Percentiles rank a stretch among this genome's conserved stretches.
Conservation (phyloP, 805 yeast genomes). For the Teunomyces kruisii region DNA sequence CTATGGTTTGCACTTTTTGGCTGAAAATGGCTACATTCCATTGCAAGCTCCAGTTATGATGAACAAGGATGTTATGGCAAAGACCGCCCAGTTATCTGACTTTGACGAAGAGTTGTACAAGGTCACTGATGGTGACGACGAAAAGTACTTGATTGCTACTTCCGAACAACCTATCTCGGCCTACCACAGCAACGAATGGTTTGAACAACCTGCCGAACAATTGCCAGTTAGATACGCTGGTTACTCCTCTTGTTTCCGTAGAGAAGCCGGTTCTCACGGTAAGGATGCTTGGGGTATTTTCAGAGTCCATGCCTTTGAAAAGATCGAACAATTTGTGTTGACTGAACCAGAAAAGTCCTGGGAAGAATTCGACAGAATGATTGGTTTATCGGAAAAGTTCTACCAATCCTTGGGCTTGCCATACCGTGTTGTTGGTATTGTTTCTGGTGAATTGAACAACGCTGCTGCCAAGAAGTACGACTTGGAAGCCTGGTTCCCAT, state of each 20-base stretch:
- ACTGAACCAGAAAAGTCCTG: slow-evolving; percentile 98
- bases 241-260: slow-evolving; percentile 96
- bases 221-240: slow-evolving; percentile 97
- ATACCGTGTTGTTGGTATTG: slow-evolving; percentile 96
- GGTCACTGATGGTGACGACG: slow-evolving; percentile 95
- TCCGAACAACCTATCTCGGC: slow-evolving; percentile 99
- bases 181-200: slow-evolving; percentile 97
- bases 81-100: slow-evolving; percentile 96
- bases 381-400: slow-evolving; percentile 84
- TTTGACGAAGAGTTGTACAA: slow-evolving; percentile 98
- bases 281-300: slow-evolving; percentile 99
- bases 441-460: slow-evolving; percentile 96
- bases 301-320: slow-evolving; percentile 98
- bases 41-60: slow-evolving; percentile 99
- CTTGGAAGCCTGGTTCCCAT: slow-evolving; percentile 99
- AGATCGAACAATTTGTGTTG: slow-evolving; percentile 92
- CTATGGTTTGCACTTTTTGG: slow-evolving; percentile 86
- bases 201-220: slow-evolving; percentile 95
- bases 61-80: slow-evolving; percentile 99
- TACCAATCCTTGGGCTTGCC: slow-evolving; percentile 91
- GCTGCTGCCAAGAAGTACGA: slow-evolving; percentile 99
- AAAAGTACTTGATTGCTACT: slow-evolving; percentile 96
- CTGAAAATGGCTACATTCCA: slow-evolving; percentile 77
- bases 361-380: slow-evolving; percentile 97
- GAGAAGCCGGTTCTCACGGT: slow-evolving; percentile 99